Evolutionary conservation across 1,284 basidiomycete genomes (phyloP).

Genomic region (Apiotrichum brassicae): DNA sequence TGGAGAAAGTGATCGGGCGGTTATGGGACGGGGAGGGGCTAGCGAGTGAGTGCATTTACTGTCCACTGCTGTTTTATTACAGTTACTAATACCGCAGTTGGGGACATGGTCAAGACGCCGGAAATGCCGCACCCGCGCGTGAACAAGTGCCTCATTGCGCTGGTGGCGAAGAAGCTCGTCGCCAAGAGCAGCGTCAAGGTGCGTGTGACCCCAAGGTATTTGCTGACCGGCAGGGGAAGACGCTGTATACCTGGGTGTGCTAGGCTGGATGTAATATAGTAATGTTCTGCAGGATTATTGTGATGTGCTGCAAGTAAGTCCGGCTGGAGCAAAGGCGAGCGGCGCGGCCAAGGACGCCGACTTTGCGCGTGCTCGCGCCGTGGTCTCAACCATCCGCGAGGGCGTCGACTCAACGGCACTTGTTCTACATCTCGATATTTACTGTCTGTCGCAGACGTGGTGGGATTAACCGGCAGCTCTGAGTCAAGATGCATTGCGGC

Average conservation of each 20-base stretch:
- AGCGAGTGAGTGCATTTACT: conserved; percentile 8
- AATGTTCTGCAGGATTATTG: no score
- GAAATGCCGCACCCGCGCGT: conserved; percentile 80
- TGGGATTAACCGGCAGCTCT: no score
- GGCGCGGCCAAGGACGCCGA: no score
- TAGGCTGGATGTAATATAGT: no score
- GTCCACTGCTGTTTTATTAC: neutral
- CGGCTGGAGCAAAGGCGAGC: no score
- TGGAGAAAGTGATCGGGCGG: conserved; percentile 58
- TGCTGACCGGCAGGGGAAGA: conserved; percentile 9
- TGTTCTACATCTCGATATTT: no score
- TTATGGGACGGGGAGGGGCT: conserved; percentile 40
- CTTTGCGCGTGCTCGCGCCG: no score
- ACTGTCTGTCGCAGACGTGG: no score
- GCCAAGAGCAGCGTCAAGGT: conserved; percentile 54
- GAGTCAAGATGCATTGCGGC: no score
- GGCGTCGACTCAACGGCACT: no score
- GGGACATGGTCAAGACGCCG: conserved; percentile 69
- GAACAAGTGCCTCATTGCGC: conserved; percentile 85
- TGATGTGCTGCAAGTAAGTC: no score
- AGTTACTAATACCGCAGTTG: conserved; percentile 52
- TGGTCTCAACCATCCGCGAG: no score
- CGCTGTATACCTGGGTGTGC: conserved; percentile 12
- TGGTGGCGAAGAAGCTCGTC: conserved; percentile 81
- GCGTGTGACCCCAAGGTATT: conserved; percentile 17